phyloP scores from a whole-genome alignment of 2,329 filamentous ascomycete genomes.

The Diatrype stigma region DNA sequence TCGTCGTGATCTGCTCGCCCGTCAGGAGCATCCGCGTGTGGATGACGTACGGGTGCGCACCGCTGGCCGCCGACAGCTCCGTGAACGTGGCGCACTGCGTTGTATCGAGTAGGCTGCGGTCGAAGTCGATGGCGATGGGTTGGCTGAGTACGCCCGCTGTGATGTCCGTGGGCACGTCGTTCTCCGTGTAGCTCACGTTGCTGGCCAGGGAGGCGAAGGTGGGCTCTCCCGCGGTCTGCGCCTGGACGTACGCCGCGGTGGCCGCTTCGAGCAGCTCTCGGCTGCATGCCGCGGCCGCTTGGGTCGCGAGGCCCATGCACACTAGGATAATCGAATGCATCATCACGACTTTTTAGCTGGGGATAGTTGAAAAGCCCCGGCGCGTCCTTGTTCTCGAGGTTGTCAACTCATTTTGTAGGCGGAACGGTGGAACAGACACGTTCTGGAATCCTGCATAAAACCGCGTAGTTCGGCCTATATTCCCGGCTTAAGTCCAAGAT shows the following conservation, averaged over 20 bases:
- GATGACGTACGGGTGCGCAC: constrained; percentile 29
- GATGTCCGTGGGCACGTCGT: constrained; percentile 24
- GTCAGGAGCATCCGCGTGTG: constrained; percentile 26
- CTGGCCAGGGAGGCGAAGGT: constrained; percentile 7
- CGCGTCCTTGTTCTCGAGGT: neutral
- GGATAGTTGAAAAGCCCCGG: neutral
- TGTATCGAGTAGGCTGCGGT: constrained; percentile 31
- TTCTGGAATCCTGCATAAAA: constrained; percentile 9
- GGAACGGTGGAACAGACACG: constrained; percentile 11
- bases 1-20: constrained; percentile 19
- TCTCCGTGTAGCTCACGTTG: constrained; percentile 28
- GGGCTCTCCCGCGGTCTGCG: constrained; percentile 17
- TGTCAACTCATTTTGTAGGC: constrained; percentile 11
- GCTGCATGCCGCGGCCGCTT: constrained; percentile 17
- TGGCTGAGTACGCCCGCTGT: constrained; percentile 22
- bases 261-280: constrained; percentile 17
- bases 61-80: constrained; percentile 32
- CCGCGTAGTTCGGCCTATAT: constrained; percentile 15
- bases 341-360: constrained; percentile 7
- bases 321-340: constrained; percentile 14
- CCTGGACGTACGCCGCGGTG: constrained; percentile 20
- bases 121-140: constrained; percentile 29
- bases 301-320: constrained; percentile 10
- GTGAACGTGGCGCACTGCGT: constrained; percentile 37
- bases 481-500: constrained; percentile 9